phyloP scores from a whole-genome alignment of 805 yeast genomes.

The Pichia cephalocereana region DNA sequence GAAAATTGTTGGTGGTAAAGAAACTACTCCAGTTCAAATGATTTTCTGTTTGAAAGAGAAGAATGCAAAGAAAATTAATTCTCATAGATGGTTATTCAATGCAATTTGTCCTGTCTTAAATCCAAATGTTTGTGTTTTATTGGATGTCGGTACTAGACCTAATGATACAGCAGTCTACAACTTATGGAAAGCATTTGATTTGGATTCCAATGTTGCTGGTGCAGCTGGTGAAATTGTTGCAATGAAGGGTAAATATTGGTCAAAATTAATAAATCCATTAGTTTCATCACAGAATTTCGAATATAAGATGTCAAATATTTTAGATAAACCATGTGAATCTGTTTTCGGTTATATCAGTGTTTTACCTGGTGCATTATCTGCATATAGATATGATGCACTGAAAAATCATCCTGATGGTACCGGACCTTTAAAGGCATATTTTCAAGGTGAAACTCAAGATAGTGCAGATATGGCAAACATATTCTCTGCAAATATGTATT shows the following conservation, averaged over 20 bases:
- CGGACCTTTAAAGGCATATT: conserved; percentile 84
- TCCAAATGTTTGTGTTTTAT: conserved; percentile 80
- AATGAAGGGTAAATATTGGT: conserved; percentile 85
- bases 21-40: conserved; percentile 91
- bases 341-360: conserved; percentile 89
- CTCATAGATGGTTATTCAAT: conserved; percentile 96
- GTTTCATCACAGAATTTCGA: conserved; percentile 97
- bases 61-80: conserved; percentile 88
- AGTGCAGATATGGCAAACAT: conserved; percentile 48
- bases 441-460: conserved; percentile 63
- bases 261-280: conserved; percentile 74
- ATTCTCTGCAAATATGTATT: conserved; percentile 92
- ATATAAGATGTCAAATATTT: conserved; percentile 91
- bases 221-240: conserved; percentile 98
- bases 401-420: conserved; percentile 81
- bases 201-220: conserved; percentile 95
- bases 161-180: conserved; percentile 81
- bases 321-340: conserved; percentile 91
- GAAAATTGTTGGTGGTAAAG: conserved; percentile 83
- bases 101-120: conserved; percentile 88
- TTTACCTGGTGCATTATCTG: conserved; percentile 92
- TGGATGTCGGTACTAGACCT: conserved; percentile 99
- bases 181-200: conserved; percentile 95
- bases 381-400: conserved; percentile 84
- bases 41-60: conserved; percentile 87